Base-by-base conservation (phyloP, 768 basidiomycete species). In the Serendipita sp. region DNA sequence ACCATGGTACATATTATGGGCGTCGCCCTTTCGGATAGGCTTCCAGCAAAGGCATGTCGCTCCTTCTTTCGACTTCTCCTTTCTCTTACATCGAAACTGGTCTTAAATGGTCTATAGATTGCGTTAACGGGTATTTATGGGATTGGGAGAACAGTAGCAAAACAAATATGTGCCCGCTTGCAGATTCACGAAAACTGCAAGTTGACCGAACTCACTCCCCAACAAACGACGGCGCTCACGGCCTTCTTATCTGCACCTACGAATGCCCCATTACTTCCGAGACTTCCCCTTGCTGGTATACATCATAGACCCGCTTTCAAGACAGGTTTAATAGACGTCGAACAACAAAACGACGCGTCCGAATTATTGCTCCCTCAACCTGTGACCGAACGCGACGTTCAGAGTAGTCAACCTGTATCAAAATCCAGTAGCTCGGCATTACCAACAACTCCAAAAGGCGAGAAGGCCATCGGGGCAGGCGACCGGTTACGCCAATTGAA, bases 81-180 rank as follows among this genome's bases (percentile, higher is more conserved):
- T 38, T 26, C n/a, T n/a, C n/a, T 17, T 26, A 24, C 24, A 14
- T 53, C 34, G 26, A 3, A 30, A 38, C n/a, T 5, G 38, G 38
- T 38, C 38, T 38, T 38, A 38, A 38, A n/a, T 20, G 61, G 4
- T 38, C 44, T 53, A 48, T 69, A 99, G 95, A 83, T 85, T 75
- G 95, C 93, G n/a, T 74, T 99, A 64, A 89, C 86, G 14, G 77
- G 79, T 58, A 92, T 97, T 76, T 92, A 93, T 71, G 96, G 96
- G 24, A 78, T 99, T 69, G 89, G 88, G 3, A 80, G 78, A 68
- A 75, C 79, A 65, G 88, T 82, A 16, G 82, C 94, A 7, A 79
- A 81, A 63, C 84, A 86, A 30, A 78, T 99, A 33, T 92, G 95
- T 70, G 90, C 94, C 9, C 85, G 96, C 64, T 82, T 96, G 48